A percentile compares a stretch with the other conserved stretches of the same genome.
Evolutionary conservation across 495 filamentous ascomycete species (phyloP).

Genomic region (Acidomyces sp.): DNA sequence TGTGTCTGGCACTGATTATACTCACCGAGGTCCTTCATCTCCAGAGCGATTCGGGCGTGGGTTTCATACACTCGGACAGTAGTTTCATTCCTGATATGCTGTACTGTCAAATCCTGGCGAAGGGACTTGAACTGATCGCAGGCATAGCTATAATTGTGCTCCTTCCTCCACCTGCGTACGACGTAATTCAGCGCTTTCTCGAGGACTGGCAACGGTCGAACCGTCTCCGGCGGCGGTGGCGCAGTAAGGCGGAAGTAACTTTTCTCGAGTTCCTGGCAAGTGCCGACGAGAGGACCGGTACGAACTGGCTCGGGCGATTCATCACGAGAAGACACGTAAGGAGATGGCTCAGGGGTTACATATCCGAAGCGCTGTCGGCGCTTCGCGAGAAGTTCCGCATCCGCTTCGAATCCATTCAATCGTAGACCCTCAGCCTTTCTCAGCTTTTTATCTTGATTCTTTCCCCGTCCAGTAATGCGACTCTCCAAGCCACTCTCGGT

Average conservation of each 20-base stretch:
- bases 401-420: conserved; percentile 59
- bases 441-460: conserved; percentile 16
- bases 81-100: conserved; percentile 90
- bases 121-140: conserved; percentile 99
- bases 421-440: conserved; percentile 25
- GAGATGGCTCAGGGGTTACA: conserved; percentile 13
- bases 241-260: conserved; percentile 86
- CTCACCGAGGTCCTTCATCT: conserved; percentile 99
- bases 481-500: conserved; percentile 53
- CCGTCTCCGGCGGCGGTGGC: conserved; percentile 68
- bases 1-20: conserved; percentile 99
- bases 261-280: conserved; percentile 79
- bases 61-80: conserved; percentile 94
- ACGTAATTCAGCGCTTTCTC: conserved; percentile 73
- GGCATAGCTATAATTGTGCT: conserved; percentile 91
- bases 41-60: conserved; percentile 91
- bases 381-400: conserved; percentile 71
- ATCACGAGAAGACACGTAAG: conserved; percentile 14
- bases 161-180: conserved; percentile 86
- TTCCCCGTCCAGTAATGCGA: conserved; percentile 50
- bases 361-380: conserved; percentile 72
- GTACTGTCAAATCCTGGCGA: conserved; percentile 94
- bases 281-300: conserved; percentile 73
- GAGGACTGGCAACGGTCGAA: conserved; percentile 73
- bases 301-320: conserved; percentile 36